phyloP scores from a whole-genome alignment of 768 basidiomycete genomes.

The Cytidiella melzeri region DNA sequence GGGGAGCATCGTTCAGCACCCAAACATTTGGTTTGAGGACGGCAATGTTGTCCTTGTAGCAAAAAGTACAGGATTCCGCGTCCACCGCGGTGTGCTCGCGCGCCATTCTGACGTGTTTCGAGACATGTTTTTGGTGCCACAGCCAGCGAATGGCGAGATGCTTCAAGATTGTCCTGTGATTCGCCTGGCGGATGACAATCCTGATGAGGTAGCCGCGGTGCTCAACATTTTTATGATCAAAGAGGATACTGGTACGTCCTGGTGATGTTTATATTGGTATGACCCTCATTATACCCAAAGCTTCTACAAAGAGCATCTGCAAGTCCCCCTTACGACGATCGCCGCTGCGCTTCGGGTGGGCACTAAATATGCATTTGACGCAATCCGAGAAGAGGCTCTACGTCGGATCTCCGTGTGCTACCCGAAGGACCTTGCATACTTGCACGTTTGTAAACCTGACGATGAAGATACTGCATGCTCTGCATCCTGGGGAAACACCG shows the following conservation, averaged over 20 bases:
- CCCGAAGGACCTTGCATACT: neutral
- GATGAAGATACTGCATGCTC: no score
- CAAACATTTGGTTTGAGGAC: constrained; percentile 2
- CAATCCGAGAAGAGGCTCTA: neutral
- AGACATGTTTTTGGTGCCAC: neutral
- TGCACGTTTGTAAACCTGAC: neutral
- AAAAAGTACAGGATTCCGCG: neutral
- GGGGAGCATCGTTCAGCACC: no score
- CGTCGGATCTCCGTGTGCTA: neutral
- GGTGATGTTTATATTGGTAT: neutral
- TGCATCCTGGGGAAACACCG: neutral
- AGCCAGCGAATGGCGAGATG: neutral
- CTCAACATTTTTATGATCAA: neutral
- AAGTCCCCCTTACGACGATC: neutral
- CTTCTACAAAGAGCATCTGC: neutral
- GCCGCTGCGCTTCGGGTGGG: neutral
- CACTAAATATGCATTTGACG: neutral
- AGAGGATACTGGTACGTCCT: neutral
- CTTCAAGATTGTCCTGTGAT: neutral
- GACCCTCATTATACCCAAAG: neutral
- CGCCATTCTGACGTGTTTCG: constrained; percentile 1
- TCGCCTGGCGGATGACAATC: neutral
- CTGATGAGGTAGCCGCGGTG: neutral
- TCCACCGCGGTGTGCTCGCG: neutral
- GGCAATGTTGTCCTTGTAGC: constrained; percentile 1